A percentile compares a stretch with the other conserved stretches of the same genome.
Conservation (phyloP, 331 rosid genomes). For the Ulmus americana region DNA sequence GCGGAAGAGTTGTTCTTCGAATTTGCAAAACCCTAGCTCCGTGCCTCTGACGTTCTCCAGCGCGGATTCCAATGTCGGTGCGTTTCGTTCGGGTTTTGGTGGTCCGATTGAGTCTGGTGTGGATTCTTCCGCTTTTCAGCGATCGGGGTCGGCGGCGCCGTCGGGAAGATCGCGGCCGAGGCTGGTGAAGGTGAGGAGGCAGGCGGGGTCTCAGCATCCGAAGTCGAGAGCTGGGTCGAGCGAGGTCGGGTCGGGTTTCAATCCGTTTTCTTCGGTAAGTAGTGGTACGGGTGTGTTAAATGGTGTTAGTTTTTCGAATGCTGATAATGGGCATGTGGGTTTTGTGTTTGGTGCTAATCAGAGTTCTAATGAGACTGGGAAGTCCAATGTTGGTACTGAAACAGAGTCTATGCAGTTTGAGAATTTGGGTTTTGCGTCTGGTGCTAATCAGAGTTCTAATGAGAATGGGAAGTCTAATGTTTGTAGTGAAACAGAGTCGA, state of each 20-base stretch:
- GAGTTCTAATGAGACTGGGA: conserved; percentile 11
- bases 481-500: conserved; percentile 19
- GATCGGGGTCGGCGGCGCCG: conserved; percentile 17
- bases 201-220: conserved; percentile 45
- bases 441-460: conserved; percentile 18
- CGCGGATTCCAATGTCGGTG: conserved; percentile 26
- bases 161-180: conserved; percentile 48
- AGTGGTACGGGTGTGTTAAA: conserved; percentile 21
- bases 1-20: conserved; percentile 9
- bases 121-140: conserved; percentile 4
- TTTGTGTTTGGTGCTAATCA: conserved; percentile 49
- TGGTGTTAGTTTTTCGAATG: conserved; percentile 20
- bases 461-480: conserved; percentile 11
- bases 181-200: conserved; percentile 57
- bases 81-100: conserved; percentile 15
- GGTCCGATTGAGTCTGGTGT: conserved; percentile 17
- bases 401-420: conserved; percentile 21
- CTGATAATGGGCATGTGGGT: conserved; percentile 16
- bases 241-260: conserved; percentile 36
- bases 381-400: conserved; percentile 18
- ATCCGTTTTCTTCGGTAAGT: conserved; percentile 36
- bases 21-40: conserved; percentile 13
- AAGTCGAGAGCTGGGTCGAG: conserved; percentile 34
- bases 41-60: conserved; percentile 11
- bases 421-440: conserved; percentile 36